These are phyloP conservation scores for Teunomyces pallodes DNA, from an alignment of 805 yeast species.

Conservation along the genomic window DNA sequence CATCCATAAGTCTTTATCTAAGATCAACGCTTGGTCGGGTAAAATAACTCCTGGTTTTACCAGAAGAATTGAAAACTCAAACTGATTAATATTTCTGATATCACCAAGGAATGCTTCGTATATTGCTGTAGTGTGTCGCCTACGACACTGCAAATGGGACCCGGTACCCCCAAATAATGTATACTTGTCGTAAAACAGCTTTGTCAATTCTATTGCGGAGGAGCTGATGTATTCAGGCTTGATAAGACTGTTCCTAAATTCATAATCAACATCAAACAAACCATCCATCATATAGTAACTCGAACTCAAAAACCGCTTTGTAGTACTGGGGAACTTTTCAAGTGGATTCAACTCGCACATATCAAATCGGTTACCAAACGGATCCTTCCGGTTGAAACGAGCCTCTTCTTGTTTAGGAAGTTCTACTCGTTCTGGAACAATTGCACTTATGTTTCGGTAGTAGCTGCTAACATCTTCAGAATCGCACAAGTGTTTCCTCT, in stretches of 20 bases:
- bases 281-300: slow-evolving; percentile 34
- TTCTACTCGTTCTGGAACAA: not conserved
- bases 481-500: slow-evolving; percentile 6
- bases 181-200: slow-evolving; percentile 24
- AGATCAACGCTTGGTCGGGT: slow-evolving; percentile 10
- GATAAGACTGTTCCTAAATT: slow-evolving; percentile 37
- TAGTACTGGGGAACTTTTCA: not conserved
- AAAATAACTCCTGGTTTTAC: slow-evolving; percentile 1
- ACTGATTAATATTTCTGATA: slow-evolving; percentile 18
- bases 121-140: slow-evolving; percentile 21
- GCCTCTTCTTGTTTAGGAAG: not conserved
- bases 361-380: slow-evolving; percentile 17
- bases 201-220: slow-evolving; percentile 25
- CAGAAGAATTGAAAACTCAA: slow-evolving; percentile 21
- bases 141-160: slow-evolving; percentile 30
- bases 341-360: slow-evolving; percentile 33
- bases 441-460: slow-evolving; percentile 14
- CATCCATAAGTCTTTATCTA: slow-evolving; percentile 35
- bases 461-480: slow-evolving; percentile 1
- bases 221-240: slow-evolving; percentile 37
- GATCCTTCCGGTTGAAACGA: slow-evolving; percentile 12
- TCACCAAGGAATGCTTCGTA: slow-evolving; percentile 32
- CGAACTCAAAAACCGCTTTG: slow-evolving; percentile 30
- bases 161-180: slow-evolving; percentile 17
- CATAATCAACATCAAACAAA: slow-evolving; percentile 46